A percentile compares a stretch with the other conserved stretches of the same genome.
These are phyloP conservation scores for Prunus dulcis DNA, from an alignment of 306 rosid species.

Conservation along the genomic window DNA sequence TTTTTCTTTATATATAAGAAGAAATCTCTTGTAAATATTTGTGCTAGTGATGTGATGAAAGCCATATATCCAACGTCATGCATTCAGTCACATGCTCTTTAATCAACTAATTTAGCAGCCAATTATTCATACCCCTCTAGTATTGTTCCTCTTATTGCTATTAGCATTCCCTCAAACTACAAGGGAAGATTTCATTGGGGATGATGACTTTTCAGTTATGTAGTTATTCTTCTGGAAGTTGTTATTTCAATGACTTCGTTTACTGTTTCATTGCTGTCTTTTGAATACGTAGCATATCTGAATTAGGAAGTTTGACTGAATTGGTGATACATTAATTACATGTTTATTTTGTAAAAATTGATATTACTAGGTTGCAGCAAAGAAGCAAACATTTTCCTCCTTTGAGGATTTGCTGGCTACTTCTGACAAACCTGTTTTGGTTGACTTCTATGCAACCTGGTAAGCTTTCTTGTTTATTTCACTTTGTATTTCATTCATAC, in stretches of 20 bases:
- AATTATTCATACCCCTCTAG: background rate
- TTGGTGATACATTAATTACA: conserved; percentile 8
- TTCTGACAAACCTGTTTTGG: conserved; percentile 76
- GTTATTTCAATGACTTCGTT: background rate
- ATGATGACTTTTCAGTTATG: background rate
- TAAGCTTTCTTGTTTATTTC: conserved; percentile 18
- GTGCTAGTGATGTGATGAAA: background rate
- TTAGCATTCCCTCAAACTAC: background rate
- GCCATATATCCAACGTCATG: background rate
- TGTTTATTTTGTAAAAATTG: background rate
- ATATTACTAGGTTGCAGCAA: conserved; percentile 67
- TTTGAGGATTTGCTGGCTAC: conserved; percentile 78
- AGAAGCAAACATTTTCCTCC: conserved; percentile 74
- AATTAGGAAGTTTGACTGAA: background rate
- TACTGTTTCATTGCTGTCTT: background rate
- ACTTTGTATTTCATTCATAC: background rate
- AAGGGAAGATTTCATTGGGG: background rate
- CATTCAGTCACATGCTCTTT: background rate
- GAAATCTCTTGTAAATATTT: background rate
- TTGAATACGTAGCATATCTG: background rate
- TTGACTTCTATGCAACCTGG: conserved; percentile 99
- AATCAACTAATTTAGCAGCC: background rate
- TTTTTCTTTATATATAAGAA: too few relatives aligned
- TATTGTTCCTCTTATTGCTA: background rate
- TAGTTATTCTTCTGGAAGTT: background rate